A percentile compares a stretch with the other conserved stretches of the same genome.
phyloP scores from a whole-genome alignment of 2,329 filamentous ascomycete species.

The Helminthosporium solani region DNA sequence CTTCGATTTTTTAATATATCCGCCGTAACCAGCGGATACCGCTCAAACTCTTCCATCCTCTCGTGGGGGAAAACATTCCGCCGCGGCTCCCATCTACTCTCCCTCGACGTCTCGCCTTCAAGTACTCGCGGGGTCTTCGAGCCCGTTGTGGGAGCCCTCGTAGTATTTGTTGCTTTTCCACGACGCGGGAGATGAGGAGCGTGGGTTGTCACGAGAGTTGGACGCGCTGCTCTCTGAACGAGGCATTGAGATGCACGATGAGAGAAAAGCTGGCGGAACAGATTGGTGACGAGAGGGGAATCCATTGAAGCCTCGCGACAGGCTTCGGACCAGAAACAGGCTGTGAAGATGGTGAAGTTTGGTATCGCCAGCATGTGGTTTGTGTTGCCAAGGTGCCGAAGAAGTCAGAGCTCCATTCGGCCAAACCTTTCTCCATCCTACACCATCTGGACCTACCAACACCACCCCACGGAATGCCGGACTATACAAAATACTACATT shows the following conservation, averaged over 20 bases:
- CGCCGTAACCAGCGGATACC: constrained; percentile 84
- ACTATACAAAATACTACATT: constrained; percentile 57
- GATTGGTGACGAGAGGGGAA: constrained; percentile 71
- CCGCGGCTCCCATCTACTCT: constrained; percentile 84
- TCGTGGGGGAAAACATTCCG: constrained; percentile 73
- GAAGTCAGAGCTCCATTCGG: constrained; percentile 22
- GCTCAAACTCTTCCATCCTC: constrained; percentile 74
- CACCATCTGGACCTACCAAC: constrained; percentile 5
- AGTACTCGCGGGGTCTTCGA: constrained; percentile 13
- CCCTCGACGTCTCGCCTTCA: constrained; percentile 49
- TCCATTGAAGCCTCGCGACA: constrained; percentile 62
- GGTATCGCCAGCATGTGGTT: constrained; percentile 8
- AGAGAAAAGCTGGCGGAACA: constrained; percentile 83
- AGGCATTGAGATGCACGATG: constrained; percentile 60
- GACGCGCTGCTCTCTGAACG: constrained; percentile 49
- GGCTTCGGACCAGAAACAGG: constrained; percentile 9
- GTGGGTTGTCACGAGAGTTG: constrained; percentile 42
- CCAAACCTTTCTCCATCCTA: constrained; percentile 13
- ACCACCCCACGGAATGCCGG: constrained; percentile 29
- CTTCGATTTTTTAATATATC: constrained; percentile 69
- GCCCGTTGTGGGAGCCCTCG: constrained; percentile 4
- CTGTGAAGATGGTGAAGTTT: constrained; percentile 10
- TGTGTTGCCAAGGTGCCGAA: constrained; percentile 33
- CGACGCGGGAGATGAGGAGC: constrained; percentile 31
- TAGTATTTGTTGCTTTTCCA: constrained; percentile 28